These are phyloP conservation scores for Pittosporum tobira DNA, from an alignment of 129 eudicot genomes.

Conservation along the genomic window DNA sequence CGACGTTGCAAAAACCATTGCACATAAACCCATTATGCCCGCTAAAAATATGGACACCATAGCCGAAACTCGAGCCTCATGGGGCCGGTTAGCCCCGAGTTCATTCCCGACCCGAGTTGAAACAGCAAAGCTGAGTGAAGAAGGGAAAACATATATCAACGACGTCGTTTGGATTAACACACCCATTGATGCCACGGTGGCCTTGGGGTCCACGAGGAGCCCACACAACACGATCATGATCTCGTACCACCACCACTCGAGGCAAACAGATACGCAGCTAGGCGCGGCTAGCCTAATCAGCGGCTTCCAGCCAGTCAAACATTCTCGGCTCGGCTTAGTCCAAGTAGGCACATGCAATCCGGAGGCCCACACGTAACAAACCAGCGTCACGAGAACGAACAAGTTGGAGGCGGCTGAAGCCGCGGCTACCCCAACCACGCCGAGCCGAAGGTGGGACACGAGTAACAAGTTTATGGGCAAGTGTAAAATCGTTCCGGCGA, in stretches of 20 bases:
- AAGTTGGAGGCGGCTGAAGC: constrained; percentile 50
- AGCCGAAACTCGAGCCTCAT: constrained; percentile 45
- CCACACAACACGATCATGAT: constrained; percentile 72
- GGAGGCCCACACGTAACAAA: constrained; percentile 39
- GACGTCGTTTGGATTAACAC: constrained; percentile 61
- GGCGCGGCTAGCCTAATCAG: constrained; percentile 50
- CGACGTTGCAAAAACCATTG: constrained; percentile 38
- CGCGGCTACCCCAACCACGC: constrained; percentile 50
- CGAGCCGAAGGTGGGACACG: constrained; percentile 23
- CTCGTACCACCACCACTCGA: constrained; percentile 93
- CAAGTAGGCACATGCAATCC: constrained; percentile 49
- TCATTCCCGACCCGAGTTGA: constrained; percentile 76
- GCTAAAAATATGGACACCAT: constrained; percentile 38
- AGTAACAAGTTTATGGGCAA: constrained; percentile 36
- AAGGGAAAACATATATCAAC: constrained; percentile 53
- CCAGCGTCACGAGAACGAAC: constrained; percentile 20
- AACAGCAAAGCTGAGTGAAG: constrained; percentile 48
- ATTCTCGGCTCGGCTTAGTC: constrained; percentile 45
- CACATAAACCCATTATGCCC: constrained; percentile 48
- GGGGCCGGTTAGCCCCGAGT: constrained; percentile 61
- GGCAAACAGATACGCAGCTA: constrained; percentile 73
- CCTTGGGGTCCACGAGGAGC: constrained; percentile 43
- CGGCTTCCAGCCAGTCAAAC: constrained; percentile 58
- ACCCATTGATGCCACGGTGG: constrained; percentile 75
- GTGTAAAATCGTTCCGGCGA: constrained; percentile 38